These are phyloP conservation scores for Gossypium australe DNA, from an alignment of 345 rosid genomes.

Conservation along the genomic window DNA sequence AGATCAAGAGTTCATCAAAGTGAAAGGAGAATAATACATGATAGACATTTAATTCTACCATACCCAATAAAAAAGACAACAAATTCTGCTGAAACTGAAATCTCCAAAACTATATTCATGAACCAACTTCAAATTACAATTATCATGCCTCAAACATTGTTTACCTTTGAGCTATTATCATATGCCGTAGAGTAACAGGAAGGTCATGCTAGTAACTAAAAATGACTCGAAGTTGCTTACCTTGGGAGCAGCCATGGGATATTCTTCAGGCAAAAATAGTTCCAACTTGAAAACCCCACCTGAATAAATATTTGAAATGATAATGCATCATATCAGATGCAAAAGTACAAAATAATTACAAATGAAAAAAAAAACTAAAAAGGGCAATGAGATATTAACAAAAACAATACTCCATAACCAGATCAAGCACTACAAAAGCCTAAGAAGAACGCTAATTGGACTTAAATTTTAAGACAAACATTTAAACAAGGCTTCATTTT, in stretches of 20 bases:
- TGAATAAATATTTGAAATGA: slow-evolving; percentile 23
- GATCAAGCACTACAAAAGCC: not conserved
- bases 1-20: not conserved
- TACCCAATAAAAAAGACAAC: not conserved
- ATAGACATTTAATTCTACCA: not conserved
- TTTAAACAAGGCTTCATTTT: not conserved
- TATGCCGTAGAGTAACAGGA: not conserved
- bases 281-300: slow-evolving; percentile 99
- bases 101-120: not conserved
- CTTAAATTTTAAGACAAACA: not conserved
- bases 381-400: not conserved
- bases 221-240: slow-evolving; percentile 29
- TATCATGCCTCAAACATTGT: not conserved
- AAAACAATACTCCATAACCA: not conserved
- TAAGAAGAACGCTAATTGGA: not conserved
- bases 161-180: not conserved
- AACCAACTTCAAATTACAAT: not conserved
- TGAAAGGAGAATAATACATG: not conserved
- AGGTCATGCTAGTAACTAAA: not conserved
- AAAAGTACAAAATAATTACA: not conserved
- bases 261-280: slow-evolving; percentile 96
- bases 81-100: not conserved
- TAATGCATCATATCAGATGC: slow-evolving; percentile 7
- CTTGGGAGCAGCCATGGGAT: slow-evolving; percentile 99
- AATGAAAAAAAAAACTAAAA: not conserved